Conservation (phyloP, 164 flowering plant species). For the Macadamia integrifolia region DNA sequence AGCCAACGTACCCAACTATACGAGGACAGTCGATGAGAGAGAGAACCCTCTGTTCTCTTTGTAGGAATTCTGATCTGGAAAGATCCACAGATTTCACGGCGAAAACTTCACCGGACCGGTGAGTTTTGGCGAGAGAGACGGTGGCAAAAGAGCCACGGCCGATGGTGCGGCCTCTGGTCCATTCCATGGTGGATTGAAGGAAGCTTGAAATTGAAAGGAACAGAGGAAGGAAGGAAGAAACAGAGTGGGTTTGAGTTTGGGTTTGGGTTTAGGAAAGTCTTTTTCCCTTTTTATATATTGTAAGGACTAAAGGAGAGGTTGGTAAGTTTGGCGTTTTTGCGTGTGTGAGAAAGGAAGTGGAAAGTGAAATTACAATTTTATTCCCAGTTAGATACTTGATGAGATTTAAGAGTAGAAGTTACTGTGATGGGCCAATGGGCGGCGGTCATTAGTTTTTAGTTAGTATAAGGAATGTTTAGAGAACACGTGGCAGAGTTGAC, state of each 20-base stretch:
- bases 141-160: constrained; percentile 44
- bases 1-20: constrained; percentile 49
- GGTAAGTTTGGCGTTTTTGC: constrained; percentile 11
- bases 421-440: no score
- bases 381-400: no score
- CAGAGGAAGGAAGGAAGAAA: no score
- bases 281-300: no score
- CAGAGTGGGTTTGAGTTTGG: constrained; percentile 1
- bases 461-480: no score
- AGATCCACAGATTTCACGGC: constrained; percentile 65
- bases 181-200: constrained; percentile 29
- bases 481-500: no score
- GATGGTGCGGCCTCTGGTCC: constrained; percentile 59
- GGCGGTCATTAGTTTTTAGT: no score
- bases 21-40: constrained; percentile 34
- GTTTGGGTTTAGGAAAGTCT: neutral
- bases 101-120: constrained; percentile 36
- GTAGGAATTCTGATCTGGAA: constrained; percentile 28
- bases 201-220: neutral
- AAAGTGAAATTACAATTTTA: no score
- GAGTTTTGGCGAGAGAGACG: constrained; percentile 51
- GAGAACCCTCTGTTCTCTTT: constrained; percentile 44
- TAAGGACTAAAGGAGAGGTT: neutral
- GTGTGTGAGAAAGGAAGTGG: constrained; percentile 7
- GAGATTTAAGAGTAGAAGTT: no score